A percentile compares a stretch with the other conserved stretches of the same genome.
Conservation (phyloP, 164 flowering plant species). For the Echeveria elegans region DNA sequence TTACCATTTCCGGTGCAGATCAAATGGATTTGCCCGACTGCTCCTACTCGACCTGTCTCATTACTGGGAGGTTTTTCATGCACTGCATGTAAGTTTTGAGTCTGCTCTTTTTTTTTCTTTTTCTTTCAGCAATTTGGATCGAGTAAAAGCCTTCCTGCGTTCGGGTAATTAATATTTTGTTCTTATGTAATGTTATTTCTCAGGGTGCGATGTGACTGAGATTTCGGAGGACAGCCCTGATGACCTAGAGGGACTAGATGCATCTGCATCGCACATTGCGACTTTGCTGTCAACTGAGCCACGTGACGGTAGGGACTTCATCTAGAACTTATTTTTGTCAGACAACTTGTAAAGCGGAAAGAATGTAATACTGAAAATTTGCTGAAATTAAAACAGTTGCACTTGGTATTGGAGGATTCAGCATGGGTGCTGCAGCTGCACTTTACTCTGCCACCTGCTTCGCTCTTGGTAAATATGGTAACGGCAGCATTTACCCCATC, state of each 20-base stretch:
- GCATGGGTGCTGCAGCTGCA: slow-evolving; percentile 94
- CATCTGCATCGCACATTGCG: slow-evolving; percentile 91
- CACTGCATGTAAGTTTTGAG: slow-evolving; percentile 49
- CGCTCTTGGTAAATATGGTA: slow-evolving; percentile 65
- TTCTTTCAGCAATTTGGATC: not conserved
- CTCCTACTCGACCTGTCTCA: slow-evolving; percentile 69
- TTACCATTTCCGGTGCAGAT: slow-evolving; percentile 28
- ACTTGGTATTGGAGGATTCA: slow-evolving; percentile 95
- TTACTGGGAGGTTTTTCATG: slow-evolving; percentile 61
- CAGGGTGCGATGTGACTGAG: slow-evolving; percentile 93
- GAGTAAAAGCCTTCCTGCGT: not conserved
- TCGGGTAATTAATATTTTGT: slow-evolving; percentile 1
- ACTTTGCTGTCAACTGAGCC: slow-evolving; percentile 92
- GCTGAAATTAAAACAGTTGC: slow-evolving; percentile 46
- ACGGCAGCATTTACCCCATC: slow-evolving; percentile 60
- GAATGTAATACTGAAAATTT: not conserved
- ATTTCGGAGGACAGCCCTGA: slow-evolving; percentile 84
- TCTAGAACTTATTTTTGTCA: not conserved
- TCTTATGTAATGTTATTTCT: slow-evolving; percentile 10
- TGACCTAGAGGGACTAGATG: slow-evolving; percentile 90
- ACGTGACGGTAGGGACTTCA: slow-evolving; percentile 56
- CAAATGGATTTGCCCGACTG: slow-evolving; percentile 80
- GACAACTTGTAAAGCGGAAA: not conserved
- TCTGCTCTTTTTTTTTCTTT: not conserved
- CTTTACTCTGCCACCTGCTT: slow-evolving; percentile 86